Percentiles rank a stretch among this genome's conserved stretches.
These are phyloP conservation scores for Lecanicillium sp. DNA, from an alignment of 2,329 filamentous ascomycete species.

Conservation along the genomic window DNA sequence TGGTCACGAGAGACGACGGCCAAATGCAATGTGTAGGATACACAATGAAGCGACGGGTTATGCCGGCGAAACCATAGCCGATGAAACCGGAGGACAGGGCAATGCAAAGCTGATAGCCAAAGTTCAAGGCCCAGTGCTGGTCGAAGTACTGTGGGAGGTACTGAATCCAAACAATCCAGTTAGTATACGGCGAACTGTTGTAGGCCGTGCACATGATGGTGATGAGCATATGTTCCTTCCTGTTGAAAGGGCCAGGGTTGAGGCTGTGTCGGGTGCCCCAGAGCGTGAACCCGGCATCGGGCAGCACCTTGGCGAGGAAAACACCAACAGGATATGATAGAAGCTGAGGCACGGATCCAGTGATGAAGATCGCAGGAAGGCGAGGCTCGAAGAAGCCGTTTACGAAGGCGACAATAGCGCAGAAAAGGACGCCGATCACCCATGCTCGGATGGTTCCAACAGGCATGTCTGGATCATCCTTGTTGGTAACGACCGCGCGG, in stretches of 20 bases:
- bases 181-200: conserved; percentile 41
- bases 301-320: conserved; percentile 38
- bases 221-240: conserved; percentile 53
- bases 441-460: conserved; percentile 47
- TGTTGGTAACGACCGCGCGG: conserved; percentile 48
- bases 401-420: conserved; percentile 38
- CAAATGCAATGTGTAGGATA: conserved; percentile 42
- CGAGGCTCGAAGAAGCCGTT: conserved; percentile 53
- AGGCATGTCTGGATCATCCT: conserved; percentile 43
- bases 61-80: conserved; percentile 49
- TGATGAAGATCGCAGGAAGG: conserved; percentile 43
- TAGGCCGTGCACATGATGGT: conserved; percentile 50
- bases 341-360: conserved; percentile 48
- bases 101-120: conserved; percentile 45
- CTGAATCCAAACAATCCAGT: conserved; percentile 46
- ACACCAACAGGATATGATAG: conserved; percentile 45
- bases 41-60: conserved; percentile 44
- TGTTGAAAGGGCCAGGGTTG: conserved; percentile 47
- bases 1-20: conserved; percentile 1
- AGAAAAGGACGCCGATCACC: conserved; percentile 43
- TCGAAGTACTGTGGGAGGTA: conserved; percentile 44
- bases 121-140: conserved; percentile 41
- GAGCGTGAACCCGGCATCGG: conserved; percentile 38
- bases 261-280: conserved; percentile 34
- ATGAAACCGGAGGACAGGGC: conserved; percentile 48